Percentiles rank a stretch among this genome's conserved stretches.
Conservation (phyloP, 331 rosid genomes). For the Acacia concinna region DNA sequence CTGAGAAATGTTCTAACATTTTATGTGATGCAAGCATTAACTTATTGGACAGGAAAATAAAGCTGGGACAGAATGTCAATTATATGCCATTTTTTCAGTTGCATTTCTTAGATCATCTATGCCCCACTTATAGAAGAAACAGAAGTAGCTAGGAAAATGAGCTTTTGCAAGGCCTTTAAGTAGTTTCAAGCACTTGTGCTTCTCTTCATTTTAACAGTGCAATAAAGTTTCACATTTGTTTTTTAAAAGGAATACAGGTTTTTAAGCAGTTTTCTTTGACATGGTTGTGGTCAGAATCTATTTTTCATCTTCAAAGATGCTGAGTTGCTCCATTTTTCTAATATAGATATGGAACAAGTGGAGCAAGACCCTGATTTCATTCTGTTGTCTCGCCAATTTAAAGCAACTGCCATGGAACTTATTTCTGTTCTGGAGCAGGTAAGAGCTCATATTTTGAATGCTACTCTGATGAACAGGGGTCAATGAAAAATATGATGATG, state of each 20-base stretch:
- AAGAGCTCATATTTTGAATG: conserved; percentile 19
- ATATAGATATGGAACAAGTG: conserved; percentile 90
- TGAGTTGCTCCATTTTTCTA: conserved; percentile 47
- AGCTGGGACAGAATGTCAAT: conserved; percentile 9
- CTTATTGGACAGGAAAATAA: not conserved
- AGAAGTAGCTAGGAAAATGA: not conserved
- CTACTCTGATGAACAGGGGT: conserved; percentile 20
- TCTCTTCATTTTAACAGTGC: not conserved
- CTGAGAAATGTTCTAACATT: conserved; percentile 13
- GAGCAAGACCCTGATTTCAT: conserved; percentile 92
- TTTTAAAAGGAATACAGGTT: not conserved
- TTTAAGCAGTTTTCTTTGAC: conserved; percentile 16
- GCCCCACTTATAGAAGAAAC: not conserved
- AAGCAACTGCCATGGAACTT: conserved; percentile 90
- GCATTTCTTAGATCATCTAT: conserved; percentile 14
- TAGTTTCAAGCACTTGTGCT: conserved; percentile 22
- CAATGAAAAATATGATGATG: conserved; percentile 26
- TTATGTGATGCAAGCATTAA: conserved; percentile 15
- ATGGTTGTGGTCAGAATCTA: conserved; percentile 17
- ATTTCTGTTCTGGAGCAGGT: conserved; percentile 98
- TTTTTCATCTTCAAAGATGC: conserved; percentile 40
- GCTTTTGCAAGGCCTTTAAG: conserved; percentile 23
- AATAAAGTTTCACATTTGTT: not conserved
- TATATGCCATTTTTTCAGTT: conserved; percentile 10
- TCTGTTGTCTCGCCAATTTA: conserved; percentile 83